Evolutionary conservation across 768 basidiomycete genomes (phyloP), one percentile per base, ranked within the genome.

Genomic region (Suillus weaverae): DNA sequence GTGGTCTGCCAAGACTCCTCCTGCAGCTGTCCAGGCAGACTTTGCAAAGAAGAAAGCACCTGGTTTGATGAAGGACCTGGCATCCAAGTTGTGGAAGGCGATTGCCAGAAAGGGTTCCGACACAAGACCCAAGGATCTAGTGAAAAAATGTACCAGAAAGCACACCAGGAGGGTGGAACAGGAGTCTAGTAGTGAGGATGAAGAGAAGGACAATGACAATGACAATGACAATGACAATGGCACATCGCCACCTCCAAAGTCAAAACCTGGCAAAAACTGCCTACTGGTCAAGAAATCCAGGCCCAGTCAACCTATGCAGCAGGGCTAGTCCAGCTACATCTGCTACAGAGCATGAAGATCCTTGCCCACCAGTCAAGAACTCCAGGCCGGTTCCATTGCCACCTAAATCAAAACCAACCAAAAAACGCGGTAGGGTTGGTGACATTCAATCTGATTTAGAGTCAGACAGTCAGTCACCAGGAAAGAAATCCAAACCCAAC

Each of bases 1-100:
- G n/a, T 63, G 62, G 62, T 43, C 38, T n/a, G 60, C 5, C 10
- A 26, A 39, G 41, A 4, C n/a, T 32, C 62, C 62, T 26, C 62
- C 62, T 30, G n/a, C 56, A 20, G 26, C 16, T 0, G 41, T 63
- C 14, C 57, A 61, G 36, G 57, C n/a, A 4, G 44, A 57, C 16
- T 43, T 39, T 22, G 62, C 62, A 5, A 13, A 22, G 41, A 36
- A 61, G 22, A 63, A 63, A 61, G 62, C 56, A 33, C 22, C 35
- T 0, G 13, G 14, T 20, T 18, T 62, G 39, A 44, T 44, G 32
- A 36, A 35, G 7, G 41, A 63, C 10, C 44, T 63, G 10, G 56
- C 43, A 1, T 26, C 36, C 5, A 8, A 62, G 18, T 61, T 63
- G 36, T 63, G 44, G 41, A 61, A 32, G 59, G 18, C 5, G 3